Evolutionary conservation across 805 yeast genomes (phyloP), one percentile per base, ranked within the genome.

Genomic region (Lachancea meyersii): DNA sequence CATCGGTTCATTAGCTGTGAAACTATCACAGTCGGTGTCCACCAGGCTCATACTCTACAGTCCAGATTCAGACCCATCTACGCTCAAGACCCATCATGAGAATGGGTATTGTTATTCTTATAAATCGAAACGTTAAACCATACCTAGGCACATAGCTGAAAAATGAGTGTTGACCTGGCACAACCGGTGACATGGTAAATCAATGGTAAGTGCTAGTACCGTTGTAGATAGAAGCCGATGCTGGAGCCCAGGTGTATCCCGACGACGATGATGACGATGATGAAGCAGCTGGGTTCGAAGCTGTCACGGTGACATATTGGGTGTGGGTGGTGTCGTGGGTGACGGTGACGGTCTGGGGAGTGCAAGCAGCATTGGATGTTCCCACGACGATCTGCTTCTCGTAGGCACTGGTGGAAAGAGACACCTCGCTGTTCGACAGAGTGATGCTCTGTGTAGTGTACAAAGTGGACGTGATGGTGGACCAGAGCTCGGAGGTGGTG

Each of bases 391-490:
- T 35, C 18, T 35, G 41, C 35, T 41, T 46, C 35, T 46, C 48
- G 24, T 38, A 27, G 16, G 38, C 45, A 18, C 44, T 43, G 19
- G 36, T 46, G 10, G 50, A 31, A 26, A 46, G 40, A 18, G 49
- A 41, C n/a, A 48, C 49, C 13, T 23, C 24, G 31, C 37, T 39
- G 42, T 32, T 39, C 14, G 49, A 38, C 16, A 48, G 28, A 17
- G 39, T 35, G 21, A 51, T 27, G 17, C 48, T 51, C 3, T 55
- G 36, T 19, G 59, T 53, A 31, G 48, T 43, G 35, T 40, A 41
- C 23, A 51, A 39, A 19, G 54, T 50, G 30, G 52, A 44, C 6
- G 60, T 54, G 32, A 53, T 36, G 23, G 58, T 55, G 4, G 61
- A 54, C 30, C 55, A 51, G 17, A 37, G 14, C 21, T 45, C 48